These are phyloP conservation scores for Waltergamsia citrina DNA, from an alignment of 2,329 filamentous ascomycete species.

Conservation along the genomic window DNA sequence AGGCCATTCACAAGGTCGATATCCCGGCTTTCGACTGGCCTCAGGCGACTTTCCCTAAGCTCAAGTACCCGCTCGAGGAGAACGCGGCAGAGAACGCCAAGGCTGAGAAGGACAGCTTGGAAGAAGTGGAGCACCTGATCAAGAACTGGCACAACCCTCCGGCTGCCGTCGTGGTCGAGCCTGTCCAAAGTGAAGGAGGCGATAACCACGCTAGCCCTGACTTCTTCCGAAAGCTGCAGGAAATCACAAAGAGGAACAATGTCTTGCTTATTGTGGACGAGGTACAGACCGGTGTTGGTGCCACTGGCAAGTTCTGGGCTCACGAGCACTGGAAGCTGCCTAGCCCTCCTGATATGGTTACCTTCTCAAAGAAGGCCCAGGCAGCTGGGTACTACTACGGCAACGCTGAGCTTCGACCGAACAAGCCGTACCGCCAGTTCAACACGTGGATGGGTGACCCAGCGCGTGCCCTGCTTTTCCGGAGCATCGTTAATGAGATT, in stretches of 20 bases:
- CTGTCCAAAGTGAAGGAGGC: constrained; percentile 86
- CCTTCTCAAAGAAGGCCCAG: constrained; percentile 92
- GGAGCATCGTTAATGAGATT: constrained; percentile 76
- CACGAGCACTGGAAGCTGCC: constrained; percentile 87
- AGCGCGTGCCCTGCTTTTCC: constrained; percentile 77
- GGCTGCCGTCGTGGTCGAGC: constrained; percentile 77
- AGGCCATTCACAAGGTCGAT: constrained; percentile 90
- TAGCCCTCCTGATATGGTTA: constrained; percentile 82
- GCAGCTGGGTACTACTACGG: constrained; percentile 89
- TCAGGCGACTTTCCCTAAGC: constrained; percentile 72
- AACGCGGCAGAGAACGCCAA: constrained; percentile 72
- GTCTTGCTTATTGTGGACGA: constrained; percentile 88
- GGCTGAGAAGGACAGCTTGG: constrained; percentile 72
- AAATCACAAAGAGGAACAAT: constrained; percentile 65
- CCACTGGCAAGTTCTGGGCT: constrained; percentile 92
- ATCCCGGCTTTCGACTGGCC: constrained; percentile 96
- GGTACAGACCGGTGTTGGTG: constrained; percentile 87
- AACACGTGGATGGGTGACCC: constrained; percentile 98
- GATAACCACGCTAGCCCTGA: constrained; percentile 86
- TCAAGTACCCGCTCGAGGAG: constrained; percentile 81
- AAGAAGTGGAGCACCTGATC: constrained; percentile 76
- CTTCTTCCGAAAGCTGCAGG: constrained; percentile 80
- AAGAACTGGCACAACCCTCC: constrained; percentile 70
- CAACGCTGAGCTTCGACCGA: constrained; percentile 69
- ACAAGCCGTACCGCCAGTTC: constrained; percentile 93